A percentile compares a stretch with the other conserved stretches of the same genome.
phyloP scores from a whole-genome alignment of 2,329 filamentous ascomycete genomes.

The Penicillium hordei region DNA sequence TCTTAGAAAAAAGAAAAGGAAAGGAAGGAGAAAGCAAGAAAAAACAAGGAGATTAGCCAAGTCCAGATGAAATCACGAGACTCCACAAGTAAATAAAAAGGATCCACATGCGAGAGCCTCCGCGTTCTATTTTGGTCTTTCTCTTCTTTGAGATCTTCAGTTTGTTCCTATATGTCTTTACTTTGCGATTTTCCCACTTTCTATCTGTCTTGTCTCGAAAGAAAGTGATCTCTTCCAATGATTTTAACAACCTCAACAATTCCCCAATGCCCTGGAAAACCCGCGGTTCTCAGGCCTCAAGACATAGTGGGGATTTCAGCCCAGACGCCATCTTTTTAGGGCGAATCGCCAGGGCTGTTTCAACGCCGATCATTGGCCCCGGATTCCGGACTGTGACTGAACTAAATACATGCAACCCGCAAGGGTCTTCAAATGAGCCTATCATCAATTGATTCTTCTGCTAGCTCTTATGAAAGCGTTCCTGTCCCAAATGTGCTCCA shows the following conservation, averaged over 20 bases:
- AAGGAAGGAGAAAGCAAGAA: constrained; percentile 5
- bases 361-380: not conserved
- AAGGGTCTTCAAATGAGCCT: constrained; percentile 4
- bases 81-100: constrained; percentile 5
- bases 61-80: constrained; percentile 15
- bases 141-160: not conserved
- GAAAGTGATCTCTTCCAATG: no score
- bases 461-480: not conserved
- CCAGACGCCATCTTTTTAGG: constrained; percentile 3
- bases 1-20: not conserved
- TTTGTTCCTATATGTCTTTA: not conserved
- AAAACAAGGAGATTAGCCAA: constrained; percentile 1
- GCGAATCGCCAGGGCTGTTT: not conserved
- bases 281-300: not conserved
- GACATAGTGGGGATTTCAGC: constrained; percentile 6
- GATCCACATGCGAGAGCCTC: constrained; percentile 8
- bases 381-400: not conserved
- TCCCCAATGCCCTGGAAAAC: not conserved
- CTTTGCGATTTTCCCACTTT: not conserved
- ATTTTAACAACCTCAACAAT: no score
- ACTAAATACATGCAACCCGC: constrained; percentile 1
- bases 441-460: not conserved
- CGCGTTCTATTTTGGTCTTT: constrained; percentile 1
- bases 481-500: not conserved
- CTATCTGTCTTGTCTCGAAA: not conserved